Evolutionary conservation across 306 rosid species (phyloP).

Genomic region (Malus domestica): ASM211411v1 NC_041800.1:19871233-19871732

Average conservation of each 20-base stretch:
- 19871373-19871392: slow-evolving; percentile 56
- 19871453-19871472: slow-evolving; percentile 65
- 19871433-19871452: slow-evolving; percentile 90
- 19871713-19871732: slow-evolving; percentile 37
- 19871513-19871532: slow-evolving; percentile 3
- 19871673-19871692: slow-evolving; percentile 35
- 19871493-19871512: neutral
- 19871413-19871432: slow-evolving; percentile 95
- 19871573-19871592: slow-evolving; percentile 96
- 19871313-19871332: slow-evolving; percentile 7
- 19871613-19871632: slow-evolving; percentile 33
- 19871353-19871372: slow-evolving; percentile 16
- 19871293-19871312: neutral
- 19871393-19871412: slow-evolving; percentile 90
- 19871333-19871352: slow-evolving; percentile 22
- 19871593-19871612: slow-evolving; percentile 61
- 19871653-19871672: slow-evolving; percentile 56
- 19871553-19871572: slow-evolving; percentile 47
- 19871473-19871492: slow-evolving; percentile 7
- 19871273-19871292: neutral
- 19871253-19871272: neutral
- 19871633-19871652: slow-evolving; percentile 34
- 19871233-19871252: neutral
- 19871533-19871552: slow-evolving; percentile 3
- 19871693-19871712: slow-evolving; percentile 39